Base-by-base conservation (phyloP, 371 early-diverging fungal genomes). In the Apophysomyces variabilis region DNA sequence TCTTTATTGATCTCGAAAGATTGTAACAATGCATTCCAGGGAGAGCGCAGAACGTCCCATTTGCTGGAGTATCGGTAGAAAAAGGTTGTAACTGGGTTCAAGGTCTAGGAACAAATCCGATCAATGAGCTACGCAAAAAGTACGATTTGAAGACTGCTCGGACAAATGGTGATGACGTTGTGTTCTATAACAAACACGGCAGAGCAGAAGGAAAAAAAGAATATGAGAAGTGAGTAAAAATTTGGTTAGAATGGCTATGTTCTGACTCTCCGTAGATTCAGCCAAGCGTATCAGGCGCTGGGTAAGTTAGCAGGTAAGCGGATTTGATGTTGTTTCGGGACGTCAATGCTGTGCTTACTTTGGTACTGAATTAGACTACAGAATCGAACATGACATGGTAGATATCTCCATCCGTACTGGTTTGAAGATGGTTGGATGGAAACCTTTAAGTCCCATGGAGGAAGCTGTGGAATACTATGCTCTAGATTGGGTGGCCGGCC, bases 41-140 rank as follows among this genome's bases (percentile, higher is more conserved):
- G 5, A 68, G 83, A 62, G 79, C 80, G 13, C 80, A 80, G 66
- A 62, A 78, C 66, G 69, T 61, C 7, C 64, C 64, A 6, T 80
- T 83, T 68, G 80, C 71, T 9, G 74, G 66, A 38, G 56, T 65
- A 9, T 65, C 65, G 32, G 67, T 83, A 47, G 83, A 83, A 65
- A n/a, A 75, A 13, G 83, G 83, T 5, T 79, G 80, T 50, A 83
- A 83, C 39, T 83, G 83, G 83, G 83, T 82, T 26, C 83, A 83
- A 64, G 83, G 79, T n/a, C 47, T 83, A 2, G 83, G 83, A 5
- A 66, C 70, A 2, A 83, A 83, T 35, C 83, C 80, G 7, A 64
- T 83, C 62, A 73, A 79, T 35, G 61, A 73, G 37, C 64, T 83
- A 7, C 72, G 77, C 4, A 46, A 73, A 57, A 78, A 83, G 54